Evolutionary conservation across 805 yeast genomes (phyloP).

Genomic region (Kuraishia ogatae): DNA sequence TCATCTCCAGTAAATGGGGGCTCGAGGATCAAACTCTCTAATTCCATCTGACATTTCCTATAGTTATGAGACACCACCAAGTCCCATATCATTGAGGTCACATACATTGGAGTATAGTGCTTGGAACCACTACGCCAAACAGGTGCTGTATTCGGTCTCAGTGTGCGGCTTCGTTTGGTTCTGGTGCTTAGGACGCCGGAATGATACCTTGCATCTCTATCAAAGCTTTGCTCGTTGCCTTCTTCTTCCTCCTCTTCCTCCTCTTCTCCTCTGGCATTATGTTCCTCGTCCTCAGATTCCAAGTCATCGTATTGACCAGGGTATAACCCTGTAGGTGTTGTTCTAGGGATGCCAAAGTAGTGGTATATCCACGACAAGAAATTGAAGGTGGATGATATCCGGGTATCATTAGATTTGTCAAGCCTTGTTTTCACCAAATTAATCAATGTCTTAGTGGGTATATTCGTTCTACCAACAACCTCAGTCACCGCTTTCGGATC

Average conservation of each 20-base stretch:
- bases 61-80: slow-evolving; percentile 27
- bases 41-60: slow-evolving; percentile 22
- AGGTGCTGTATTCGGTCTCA: slow-evolving; percentile 20
- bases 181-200: not conserved
- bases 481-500: not conserved
- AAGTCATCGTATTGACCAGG: slow-evolving; percentile 1
- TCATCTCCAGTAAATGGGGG: slow-evolving; percentile 37
- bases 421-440: not conserved
- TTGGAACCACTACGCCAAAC: slow-evolving; percentile 31
- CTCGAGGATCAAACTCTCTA: slow-evolving; percentile 28
- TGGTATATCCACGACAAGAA: not conserved
- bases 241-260: not conserved
- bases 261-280: not conserved
- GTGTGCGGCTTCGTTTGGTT: not conserved
- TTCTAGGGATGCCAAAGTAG: not conserved
- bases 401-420: not conserved
- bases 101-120: slow-evolving; percentile 31
- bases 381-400: not conserved
- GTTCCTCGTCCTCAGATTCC: not conserved
- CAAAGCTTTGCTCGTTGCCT: not conserved
- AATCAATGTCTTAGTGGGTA: not conserved
- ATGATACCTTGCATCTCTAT: not conserved
- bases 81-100: slow-evolving; percentile 33
- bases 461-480: not conserved
- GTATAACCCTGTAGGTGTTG: not conserved